A percentile compares a stretch with the other conserved stretches of the same genome.
phyloP scores from a whole-genome alignment of 1,139 yeast genomes.

The Hansenula sp. region DNA sequence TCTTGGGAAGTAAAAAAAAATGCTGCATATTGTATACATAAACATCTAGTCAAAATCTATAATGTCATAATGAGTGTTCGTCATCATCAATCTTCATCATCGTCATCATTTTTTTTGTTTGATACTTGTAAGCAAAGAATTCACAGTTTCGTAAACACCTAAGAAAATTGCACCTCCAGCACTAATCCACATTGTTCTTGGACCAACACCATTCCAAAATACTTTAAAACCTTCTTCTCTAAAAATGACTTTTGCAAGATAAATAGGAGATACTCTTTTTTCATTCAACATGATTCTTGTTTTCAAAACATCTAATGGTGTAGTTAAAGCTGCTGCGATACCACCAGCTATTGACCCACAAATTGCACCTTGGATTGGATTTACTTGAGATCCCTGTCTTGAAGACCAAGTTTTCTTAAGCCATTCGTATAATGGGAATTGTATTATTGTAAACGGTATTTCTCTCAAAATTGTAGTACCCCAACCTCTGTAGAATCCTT shows the following conservation, averaged over 20 bases:
- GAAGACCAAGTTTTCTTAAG: conserved; percentile 57
- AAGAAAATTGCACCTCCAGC: conserved; percentile 97
- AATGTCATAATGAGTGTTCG: not conserved
- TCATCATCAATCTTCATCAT: too few relatives aligned
- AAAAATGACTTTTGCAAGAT: conserved; percentile 43
- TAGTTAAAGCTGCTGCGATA: conserved; percentile 87
- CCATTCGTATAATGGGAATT: conserved; percentile 88
- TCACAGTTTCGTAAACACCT: conserved; percentile 85
- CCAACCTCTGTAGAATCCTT: conserved; percentile 92
- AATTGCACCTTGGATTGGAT: conserved; percentile 77
- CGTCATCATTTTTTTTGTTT: not conserved
- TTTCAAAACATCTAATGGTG: conserved; percentile 90
- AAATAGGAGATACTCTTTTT: conserved; percentile 40
- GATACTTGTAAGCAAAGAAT: conserved; percentile 19
- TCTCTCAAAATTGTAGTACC: conserved; percentile 87
- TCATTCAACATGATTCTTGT: conserved; percentile 82
- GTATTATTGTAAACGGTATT: conserved; percentile 92
- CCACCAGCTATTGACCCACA: conserved; percentile 97
- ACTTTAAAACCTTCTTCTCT: conserved; percentile 65
- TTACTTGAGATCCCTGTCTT: conserved; percentile 31
- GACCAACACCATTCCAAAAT: conserved; percentile 82
- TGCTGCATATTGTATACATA: not conserved
- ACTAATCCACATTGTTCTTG: conserved; percentile 95
- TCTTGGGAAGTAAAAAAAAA: too few relatives aligned
- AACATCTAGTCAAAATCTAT: not conserved